Conservation (phyloP, 2,329 filamentous ascomycete species). For the Venturia pyrina region DNA sequence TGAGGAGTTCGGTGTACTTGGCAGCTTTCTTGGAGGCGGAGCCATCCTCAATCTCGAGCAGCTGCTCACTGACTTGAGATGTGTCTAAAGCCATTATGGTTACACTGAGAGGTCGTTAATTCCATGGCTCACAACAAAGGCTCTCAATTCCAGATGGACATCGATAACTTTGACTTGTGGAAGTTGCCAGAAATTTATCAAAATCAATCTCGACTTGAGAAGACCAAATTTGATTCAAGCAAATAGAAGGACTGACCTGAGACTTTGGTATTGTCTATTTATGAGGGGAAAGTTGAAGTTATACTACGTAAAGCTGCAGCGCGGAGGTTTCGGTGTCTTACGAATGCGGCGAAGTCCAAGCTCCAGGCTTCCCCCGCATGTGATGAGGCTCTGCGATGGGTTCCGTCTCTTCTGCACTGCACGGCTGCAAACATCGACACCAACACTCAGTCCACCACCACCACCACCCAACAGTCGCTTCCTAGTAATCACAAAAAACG, state of each 20-base stretch:
- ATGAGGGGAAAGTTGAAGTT: background rate
- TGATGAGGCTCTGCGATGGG: background rate
- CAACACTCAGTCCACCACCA: background rate
- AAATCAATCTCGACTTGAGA: too few species aligned
- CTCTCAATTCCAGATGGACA: too few species aligned
- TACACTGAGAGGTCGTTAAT: background rate
- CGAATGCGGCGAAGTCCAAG: background rate
- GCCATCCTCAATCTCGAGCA: slow-evolving; percentile 40
- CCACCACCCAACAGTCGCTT: background rate
- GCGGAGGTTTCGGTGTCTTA: background rate
- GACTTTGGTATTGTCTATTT: background rate
- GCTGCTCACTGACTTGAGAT: slow-evolving; percentile 25
- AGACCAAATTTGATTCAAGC: too few species aligned
- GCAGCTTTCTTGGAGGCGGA: slow-evolving; percentile 41
- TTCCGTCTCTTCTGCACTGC: background rate
- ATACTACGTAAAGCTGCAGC: background rate
- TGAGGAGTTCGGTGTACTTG: slow-evolving; percentile 48
- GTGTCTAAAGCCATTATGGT: slow-evolving; percentile 42
- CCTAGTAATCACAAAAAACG: background rate
- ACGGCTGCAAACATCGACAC: background rate
- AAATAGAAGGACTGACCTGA: too few species aligned
- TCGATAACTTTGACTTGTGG: too few species aligned
- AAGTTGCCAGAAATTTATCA: too few species aligned
- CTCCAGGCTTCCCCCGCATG: background rate
- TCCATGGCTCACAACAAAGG: too few species aligned